A percentile compares a stretch with the other conserved stretches of the same genome.
Conservation (phyloP, 352 stramenopile genomes). For the Globisporangium spinosum region DNA sequence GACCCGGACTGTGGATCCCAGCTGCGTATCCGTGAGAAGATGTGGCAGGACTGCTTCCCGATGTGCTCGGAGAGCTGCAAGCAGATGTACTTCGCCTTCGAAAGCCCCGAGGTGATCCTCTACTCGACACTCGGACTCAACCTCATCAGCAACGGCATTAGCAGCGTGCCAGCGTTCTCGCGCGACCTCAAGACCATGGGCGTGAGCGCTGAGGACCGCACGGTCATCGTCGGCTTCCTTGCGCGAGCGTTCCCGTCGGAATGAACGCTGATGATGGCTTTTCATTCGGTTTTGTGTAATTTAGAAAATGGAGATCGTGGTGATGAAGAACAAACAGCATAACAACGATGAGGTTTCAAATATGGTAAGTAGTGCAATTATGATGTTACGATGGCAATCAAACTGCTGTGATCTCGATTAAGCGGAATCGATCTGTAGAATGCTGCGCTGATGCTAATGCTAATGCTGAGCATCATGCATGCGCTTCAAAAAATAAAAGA, state of each 20-base stretch:
- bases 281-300: background rate
- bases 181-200: slow-evolving; percentile 76
- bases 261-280: slow-evolving; percentile 9
- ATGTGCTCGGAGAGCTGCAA: slow-evolving; percentile 68
- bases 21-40: slow-evolving; percentile 54
- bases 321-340: background rate
- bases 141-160: slow-evolving; percentile 83
- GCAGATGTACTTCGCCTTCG: slow-evolving; percentile 73
- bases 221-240: slow-evolving; percentile 75
- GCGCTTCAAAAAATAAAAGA: background rate
- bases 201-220: slow-evolving; percentile 64
- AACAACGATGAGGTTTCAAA: background rate
- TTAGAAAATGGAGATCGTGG: background rate
- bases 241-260: slow-evolving; percentile 69
- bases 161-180: slow-evolving; percentile 75
- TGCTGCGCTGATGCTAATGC: background rate
- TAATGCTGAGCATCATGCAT: too few relatives aligned
- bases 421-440: background rate
- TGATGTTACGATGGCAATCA: slow-evolving; percentile 2
- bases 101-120: slow-evolving; percentile 68
- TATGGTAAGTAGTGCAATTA: background rate
- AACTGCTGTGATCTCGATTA: background rate
- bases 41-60: slow-evolving; percentile 81
- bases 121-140: slow-evolving; percentile 82
- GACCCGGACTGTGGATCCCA: slow-evolving; percentile 39